Evolutionary conservation across 331 rosid species (phyloP).

Genomic region (Malus hybrid): DNA sequence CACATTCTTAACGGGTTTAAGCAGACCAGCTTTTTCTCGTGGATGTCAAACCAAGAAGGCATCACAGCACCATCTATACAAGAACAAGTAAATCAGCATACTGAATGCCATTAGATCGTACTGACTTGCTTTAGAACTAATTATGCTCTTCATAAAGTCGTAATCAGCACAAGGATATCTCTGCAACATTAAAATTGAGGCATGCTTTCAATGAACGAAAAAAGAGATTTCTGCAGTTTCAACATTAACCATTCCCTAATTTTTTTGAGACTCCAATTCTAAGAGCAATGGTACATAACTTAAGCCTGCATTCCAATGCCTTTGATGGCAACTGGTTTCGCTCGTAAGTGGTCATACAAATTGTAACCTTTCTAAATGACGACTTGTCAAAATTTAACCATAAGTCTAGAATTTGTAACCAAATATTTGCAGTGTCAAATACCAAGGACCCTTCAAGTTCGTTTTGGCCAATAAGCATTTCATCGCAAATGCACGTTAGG

Average conservation of each 20-base stretch:
- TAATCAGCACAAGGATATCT: neutral
- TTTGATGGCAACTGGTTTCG: neutral
- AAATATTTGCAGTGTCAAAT: neutral
- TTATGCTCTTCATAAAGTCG: neutral
- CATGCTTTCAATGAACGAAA: neutral
- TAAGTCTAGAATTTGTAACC: neutral
- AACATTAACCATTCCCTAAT: neutral
- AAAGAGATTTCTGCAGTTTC: neutral
- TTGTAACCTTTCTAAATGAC: neutral
- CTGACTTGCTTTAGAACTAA: neutral
- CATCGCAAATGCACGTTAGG: too few relatives aligned
- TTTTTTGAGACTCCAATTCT: neutral
- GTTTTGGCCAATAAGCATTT: too few relatives aligned
- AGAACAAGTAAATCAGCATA: constrained; percentile 8
- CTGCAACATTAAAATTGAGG: neutral
- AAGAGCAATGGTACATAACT: neutral
- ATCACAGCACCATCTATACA: constrained; percentile 52
- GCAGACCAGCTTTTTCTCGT: constrained; percentile 49
- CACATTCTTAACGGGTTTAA: constrained; percentile 67
- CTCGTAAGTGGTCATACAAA: neutral
- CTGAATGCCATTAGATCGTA: neutral
- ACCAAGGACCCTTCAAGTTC: neutral
- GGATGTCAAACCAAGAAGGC: constrained; percentile 82
- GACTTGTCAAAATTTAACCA: neutral
- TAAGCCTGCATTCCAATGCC: neutral